Base-by-base conservation (phyloP, 768 basidiomycete species). In the Coprinopsis strossmayeri region DNA sequence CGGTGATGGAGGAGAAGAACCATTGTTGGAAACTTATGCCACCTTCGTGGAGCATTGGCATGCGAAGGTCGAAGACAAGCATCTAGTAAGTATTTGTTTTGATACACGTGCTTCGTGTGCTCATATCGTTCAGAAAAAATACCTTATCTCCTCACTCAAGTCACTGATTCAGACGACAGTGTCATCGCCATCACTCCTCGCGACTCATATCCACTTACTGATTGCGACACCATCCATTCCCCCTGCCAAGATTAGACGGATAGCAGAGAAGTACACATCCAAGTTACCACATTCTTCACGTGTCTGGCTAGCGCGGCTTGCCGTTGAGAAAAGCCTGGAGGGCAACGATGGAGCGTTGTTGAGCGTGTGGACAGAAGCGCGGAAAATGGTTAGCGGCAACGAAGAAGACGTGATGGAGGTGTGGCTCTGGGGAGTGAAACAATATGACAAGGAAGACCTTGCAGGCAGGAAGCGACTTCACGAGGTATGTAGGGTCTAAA, bases 1-100 rank as follows among this genome's bases (percentile, higher is more conserved):
- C 34, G 48, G 56, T 44, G 48, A 55, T 38, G 51, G 50, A 11
- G 45, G 53, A 11, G 46, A 54, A 17, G 67, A 67, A 42, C 59
- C 58, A 11, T 52, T 68, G 35, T 42, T 57, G 20, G 40, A 72
- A 34, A 64, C 64, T 2, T 81, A 79, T 34, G 69, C 69, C 25
- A 63, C 64, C 21, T 72, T 87, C 51, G 76, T 83, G 5, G 79
- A 82, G 47, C 72, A 68, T n/a, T 65, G 81, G 55, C 73, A 69
- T 42, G 54, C 53, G 20, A 71, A 71, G 24, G 69, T 62, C 37
- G 65, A 68, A 35, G 72, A 84, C 52, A 72, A 69, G 27, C 70
- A 71, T 52, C 64, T 87, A 68, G 67, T 75, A 54, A 61, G 68
- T 58, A n/a, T n/a, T n/a, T n/a, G n/a, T n/a, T n/a, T n/a, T n/a